Evolutionary conservation across 2,329 filamentous ascomycete genomes (phyloP), one percentile per base, ranked within the genome.

Genomic region (Ophiostoma ips): DNA sequence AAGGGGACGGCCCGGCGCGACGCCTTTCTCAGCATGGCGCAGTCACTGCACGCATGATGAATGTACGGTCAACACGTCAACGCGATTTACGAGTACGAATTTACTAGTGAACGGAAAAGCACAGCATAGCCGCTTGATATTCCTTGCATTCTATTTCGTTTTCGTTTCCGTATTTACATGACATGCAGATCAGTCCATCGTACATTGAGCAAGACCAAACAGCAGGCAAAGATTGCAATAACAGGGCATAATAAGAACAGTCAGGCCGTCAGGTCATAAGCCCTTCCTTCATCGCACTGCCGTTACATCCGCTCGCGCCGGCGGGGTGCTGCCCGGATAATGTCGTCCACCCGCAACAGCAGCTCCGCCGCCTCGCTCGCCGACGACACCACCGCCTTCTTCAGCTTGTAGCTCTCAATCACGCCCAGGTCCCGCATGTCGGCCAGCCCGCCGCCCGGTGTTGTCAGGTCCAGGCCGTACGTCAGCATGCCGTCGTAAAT

Each of bases 361-460:
- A 96, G 73, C 77, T 98, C 92, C 57, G 92, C 89, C 55, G 92
- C 92, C 70, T 98, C 92, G 52, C 87, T 94, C 19, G 92, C 92
- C 54, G 88, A 95, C 49, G 85, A 94, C 48, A 98, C 92, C 50
- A 98, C 92, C n/a, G 92, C 92, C 64, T 81, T 84, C 79, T 98
- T 98, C 64, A 98, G 71, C 76, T 98, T 98, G 75, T 95, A 96
- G 67, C 87, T 94, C 71, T 98, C 92, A 58, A 98, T 84, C 28
- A 98, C 89, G 41, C 92, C 92, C 45, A 94, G 65, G 60, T 98
- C 87, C 49, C 90, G 79, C 92, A 98, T 98, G 62, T 98, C 92
- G 12, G 87, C 77, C 61, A 98, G 87, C 41, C 88, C 89, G 53
- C 92, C 92, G 37, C 92, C 90, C 2, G 90, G 89, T 1, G 83